Conservation (phyloP, 805 yeast species). For the Tetrapisispora pingtungensis region DNA sequence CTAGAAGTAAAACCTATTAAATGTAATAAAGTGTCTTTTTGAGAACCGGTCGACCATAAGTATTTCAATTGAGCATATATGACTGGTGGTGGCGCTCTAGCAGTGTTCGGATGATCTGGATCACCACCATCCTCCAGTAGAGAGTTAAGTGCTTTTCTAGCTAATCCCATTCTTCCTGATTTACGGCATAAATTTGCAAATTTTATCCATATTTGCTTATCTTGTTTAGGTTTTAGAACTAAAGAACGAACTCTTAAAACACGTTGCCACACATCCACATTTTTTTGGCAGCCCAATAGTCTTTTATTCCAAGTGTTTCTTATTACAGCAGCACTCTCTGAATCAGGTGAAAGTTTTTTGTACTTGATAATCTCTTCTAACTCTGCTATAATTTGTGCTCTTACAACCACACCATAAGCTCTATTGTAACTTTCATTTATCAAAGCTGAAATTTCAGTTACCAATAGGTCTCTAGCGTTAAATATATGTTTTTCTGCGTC, state of each 20-base stretch:
- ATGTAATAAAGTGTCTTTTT: conserved; percentile 75
- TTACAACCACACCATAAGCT: conserved; percentile 92
- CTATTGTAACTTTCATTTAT: conserved; percentile 94
- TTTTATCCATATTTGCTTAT: conserved; percentile 96
- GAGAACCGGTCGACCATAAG: conserved; percentile 93
- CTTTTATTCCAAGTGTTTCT: conserved; percentile 92
- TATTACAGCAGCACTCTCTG: conserved; percentile 68
- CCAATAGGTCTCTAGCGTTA: conserved; percentile 78
- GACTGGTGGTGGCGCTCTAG: conserved; percentile 90
- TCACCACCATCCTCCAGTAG: conserved; percentile 67
- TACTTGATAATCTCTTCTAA: conserved; percentile 88
- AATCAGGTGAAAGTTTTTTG: conserved; percentile 73
- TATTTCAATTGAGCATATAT: conserved; percentile 94
- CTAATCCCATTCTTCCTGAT: conserved; percentile 83
- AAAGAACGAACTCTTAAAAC: conserved; percentile 86
- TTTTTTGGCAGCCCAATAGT: conserved; percentile 85
- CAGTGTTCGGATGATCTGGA: conserved; percentile 39
- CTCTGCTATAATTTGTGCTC: conserved; percentile 96
- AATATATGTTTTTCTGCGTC: conserved; percentile 72
- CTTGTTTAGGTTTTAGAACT: conserved; percentile 90
- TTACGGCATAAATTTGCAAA: conserved; percentile 94
- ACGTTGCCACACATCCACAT: conserved; percentile 98
- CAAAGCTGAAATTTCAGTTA: conserved; percentile 87
- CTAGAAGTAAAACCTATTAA: conserved; percentile 84
- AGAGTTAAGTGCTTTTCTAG: conserved; percentile 80